These are phyloP conservation scores for Penicillium riverlandense DNA, from an alignment of 495 filamentous ascomycete genomes.

Conservation along the genomic window DNA sequence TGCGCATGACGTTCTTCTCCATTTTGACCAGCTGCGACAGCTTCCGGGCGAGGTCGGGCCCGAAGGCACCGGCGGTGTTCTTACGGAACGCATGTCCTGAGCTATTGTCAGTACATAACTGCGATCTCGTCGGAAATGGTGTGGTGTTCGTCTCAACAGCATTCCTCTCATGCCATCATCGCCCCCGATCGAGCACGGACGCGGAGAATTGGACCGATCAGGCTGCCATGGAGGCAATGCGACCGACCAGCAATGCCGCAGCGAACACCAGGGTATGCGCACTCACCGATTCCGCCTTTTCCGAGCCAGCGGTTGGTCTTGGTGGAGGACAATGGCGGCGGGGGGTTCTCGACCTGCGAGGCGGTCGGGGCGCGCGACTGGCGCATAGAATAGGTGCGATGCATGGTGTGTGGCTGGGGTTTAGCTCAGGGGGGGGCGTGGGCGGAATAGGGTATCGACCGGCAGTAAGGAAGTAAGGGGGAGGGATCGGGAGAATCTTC, in stretches of 20 bases:
- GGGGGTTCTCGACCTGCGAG: constrained; percentile 84
- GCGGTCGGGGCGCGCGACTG: constrained; percentile 88
- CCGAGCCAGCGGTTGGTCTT: constrained; percentile 88
- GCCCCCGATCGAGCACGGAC: too few species aligned
- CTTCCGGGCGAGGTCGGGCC: constrained; percentile 95
- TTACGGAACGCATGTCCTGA: constrained; percentile 91
- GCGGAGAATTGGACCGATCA: constrained; percentile 1
- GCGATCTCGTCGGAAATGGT: too few species aligned
- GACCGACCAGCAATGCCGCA: background rate
- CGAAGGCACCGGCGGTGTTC: constrained; percentile 86
- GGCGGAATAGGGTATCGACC: background rate
- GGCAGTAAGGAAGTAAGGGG: background rate
- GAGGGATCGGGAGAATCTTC: constrained; percentile 7
- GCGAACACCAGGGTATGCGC: background rate
- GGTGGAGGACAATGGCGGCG: constrained; percentile 82
- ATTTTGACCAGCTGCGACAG: constrained; percentile 97
- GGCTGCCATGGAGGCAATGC: constrained; percentile 4
- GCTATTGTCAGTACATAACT: too few species aligned
- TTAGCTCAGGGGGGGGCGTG: background rate
- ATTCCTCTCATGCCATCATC: too few species aligned
- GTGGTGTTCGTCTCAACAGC: too few species aligned
- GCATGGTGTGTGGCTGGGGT: constrained; percentile 52
- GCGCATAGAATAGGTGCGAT: constrained; percentile 99
- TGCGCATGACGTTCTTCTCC: constrained; percentile 99
- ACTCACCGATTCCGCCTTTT: constrained; percentile 73